Evolutionary conservation across 148 eudicot genomes (phyloP), one percentile per base, ranked within the genome.

Genomic region (Cornus florida): DNA sequence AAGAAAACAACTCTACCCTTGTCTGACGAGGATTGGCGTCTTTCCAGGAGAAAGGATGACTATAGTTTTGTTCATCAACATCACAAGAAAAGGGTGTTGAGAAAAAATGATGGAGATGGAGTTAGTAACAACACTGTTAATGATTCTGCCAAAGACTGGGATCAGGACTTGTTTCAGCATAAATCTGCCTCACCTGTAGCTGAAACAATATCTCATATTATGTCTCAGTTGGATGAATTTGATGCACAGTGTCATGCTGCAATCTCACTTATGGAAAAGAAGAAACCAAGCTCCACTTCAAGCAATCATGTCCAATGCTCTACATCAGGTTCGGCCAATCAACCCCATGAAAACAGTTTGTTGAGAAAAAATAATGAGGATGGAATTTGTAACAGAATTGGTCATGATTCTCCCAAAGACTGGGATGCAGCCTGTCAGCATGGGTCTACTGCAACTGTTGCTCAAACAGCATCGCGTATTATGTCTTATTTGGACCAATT

Each of bases 231-330:
- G 10, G 72, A 73, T 16, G 79, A 67, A 71, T 16, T 65, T 28
- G 74, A 72, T 31, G 83, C 79, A 32, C 69, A 46, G 65, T 78
- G 23, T 43, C 28, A 67, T 68, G 72, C 82, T 17, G 19, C 85
- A 38, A 76, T 62, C 72, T 46, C 75, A 50, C 76, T 80, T 14
- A 62, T 75, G 19, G 88, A 86, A 89, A 87, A 87, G 81, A 92
- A 78, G 85, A 89, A 76, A 82, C 88, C 77, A 72, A 87, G 81
- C 13, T 79, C 79, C 57, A 62, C 81, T 78, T 85, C 82, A 31
- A 82, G 85, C 72, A 82, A 80, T 74, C 76, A 3, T 67, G 82
- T 79, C n/a, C 84, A 79, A 86, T 88, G 83, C 70, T 87, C 10
- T 43, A 43, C 48, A 43, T 43, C 48, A 43, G 48, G 48, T 43